phyloP scores from a whole-genome alignment of 371 early-diverging fungal genomes.

The Batrachochytrium dendrobatidis region DNA sequence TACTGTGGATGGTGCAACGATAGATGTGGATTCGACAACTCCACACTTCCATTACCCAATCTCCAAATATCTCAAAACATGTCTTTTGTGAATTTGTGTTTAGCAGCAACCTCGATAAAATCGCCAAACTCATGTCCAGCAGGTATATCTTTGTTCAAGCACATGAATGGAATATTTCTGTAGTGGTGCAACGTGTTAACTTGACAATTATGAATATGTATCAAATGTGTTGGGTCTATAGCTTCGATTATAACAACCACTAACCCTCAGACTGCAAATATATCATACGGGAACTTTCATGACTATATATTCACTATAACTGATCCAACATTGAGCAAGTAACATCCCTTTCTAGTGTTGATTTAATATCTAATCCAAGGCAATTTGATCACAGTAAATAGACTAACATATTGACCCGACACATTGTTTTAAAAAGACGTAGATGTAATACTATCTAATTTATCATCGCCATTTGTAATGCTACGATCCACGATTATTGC shows the following conservation, averaged over 20 bases:
- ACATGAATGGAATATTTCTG: not conserved
- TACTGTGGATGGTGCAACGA: not conserved
- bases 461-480: not conserved
- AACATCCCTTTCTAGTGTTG: not conserved
- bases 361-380: not conserved
- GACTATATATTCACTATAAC: not conserved
- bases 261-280: no score
- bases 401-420: not conserved
- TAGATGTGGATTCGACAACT: not conserved
- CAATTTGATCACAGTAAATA: not conserved
- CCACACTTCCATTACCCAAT: not conserved
- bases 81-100: not conserved
- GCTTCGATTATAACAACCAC: no score
- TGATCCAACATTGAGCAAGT: not conserved
- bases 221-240: no score
- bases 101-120: not conserved
- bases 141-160: not conserved
- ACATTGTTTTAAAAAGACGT: not conserved
- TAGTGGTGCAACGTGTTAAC: no score
- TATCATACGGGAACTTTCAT: not conserved
- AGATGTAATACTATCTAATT: not conserved
- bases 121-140: not conserved
- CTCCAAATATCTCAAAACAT: not conserved
- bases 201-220: no score
- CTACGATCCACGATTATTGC: not conserved